Conservation (phyloP, 306 rosid genomes). For the Cicer arietinum region DNA sequence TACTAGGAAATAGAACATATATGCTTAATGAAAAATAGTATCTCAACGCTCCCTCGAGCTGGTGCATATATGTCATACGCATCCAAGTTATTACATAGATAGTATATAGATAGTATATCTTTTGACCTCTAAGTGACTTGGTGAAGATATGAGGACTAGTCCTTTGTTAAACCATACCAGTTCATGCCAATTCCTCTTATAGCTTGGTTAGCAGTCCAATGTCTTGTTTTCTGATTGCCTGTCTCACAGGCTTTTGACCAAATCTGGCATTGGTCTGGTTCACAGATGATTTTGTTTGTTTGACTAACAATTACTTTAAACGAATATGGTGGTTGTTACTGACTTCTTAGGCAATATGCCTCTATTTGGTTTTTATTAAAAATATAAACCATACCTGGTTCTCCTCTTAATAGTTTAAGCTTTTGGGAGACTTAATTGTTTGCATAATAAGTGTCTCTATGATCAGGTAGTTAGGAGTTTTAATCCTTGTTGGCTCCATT, state of each 20-base stretch:
- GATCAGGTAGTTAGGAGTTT: constrained; percentile 12
- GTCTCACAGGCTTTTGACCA: neutral
- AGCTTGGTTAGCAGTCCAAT: neutral
- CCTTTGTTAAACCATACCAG: neutral
- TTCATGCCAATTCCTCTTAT: neutral
- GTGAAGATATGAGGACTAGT: neutral
- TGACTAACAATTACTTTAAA: neutral
- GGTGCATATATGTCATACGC: neutral
- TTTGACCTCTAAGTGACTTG: neutral
- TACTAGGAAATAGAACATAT: neutral
- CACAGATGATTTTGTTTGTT: neutral
- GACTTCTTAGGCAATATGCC: too few species aligned
- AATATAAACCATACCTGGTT: neutral
- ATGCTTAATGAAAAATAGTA: neutral
- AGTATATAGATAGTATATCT: neutral
- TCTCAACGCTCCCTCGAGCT: neutral
- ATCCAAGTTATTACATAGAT: neutral
- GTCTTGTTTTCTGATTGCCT: neutral
- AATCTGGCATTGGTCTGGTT: too few species aligned
- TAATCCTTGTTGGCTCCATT: neutral
- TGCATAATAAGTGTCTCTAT: neutral
- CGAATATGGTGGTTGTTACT: neutral
- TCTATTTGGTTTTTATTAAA: constrained; percentile 3
- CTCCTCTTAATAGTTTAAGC: neutral
- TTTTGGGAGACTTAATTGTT: constrained; percentile 3